These are phyloP conservation scores for Pneumocystis jirovecii DNA, from an alignment of 1,139 yeast species.

Conservation along the genomic window DNA sequence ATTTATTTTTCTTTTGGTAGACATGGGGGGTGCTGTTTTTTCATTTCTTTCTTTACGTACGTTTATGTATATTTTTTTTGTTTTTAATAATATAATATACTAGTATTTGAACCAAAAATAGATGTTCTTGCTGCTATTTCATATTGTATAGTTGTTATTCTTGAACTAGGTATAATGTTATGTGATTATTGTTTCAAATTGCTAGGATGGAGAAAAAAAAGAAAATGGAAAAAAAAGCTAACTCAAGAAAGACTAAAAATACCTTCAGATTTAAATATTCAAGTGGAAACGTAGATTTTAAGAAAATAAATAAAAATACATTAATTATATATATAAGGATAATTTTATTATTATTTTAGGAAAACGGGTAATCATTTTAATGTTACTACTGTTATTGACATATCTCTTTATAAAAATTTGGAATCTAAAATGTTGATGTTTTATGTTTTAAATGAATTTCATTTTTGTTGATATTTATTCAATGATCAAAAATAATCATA, in stretches of 20 bases:
- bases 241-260: neutral
- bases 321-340: neutral
- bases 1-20: slow-evolving; percentile 64
- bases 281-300: neutral
- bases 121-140: slow-evolving; percentile 68
- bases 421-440: too few species aligned
- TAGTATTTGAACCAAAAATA: slow-evolving; percentile 22
- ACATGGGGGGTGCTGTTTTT: slow-evolving; percentile 66
- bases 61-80: neutral
- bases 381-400: too few species aligned
- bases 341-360: neutral
- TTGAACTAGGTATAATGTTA: slow-evolving; percentile 31
- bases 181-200: neutral
- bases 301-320: neutral
- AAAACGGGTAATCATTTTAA: too few species aligned
- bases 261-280: neutral
- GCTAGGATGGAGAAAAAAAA: neutral
- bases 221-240: neutral
- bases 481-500: too few species aligned
- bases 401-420: too few species aligned
- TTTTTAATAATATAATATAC: neutral
- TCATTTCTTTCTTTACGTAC: slow-evolving; percentile 43
- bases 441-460: neutral
- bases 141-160: slow-evolving; percentile 51
- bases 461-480: neutral